Base-by-base conservation (phyloP, 73 alveolate genomes). In the Paramecium tetraurelia region DNA sequence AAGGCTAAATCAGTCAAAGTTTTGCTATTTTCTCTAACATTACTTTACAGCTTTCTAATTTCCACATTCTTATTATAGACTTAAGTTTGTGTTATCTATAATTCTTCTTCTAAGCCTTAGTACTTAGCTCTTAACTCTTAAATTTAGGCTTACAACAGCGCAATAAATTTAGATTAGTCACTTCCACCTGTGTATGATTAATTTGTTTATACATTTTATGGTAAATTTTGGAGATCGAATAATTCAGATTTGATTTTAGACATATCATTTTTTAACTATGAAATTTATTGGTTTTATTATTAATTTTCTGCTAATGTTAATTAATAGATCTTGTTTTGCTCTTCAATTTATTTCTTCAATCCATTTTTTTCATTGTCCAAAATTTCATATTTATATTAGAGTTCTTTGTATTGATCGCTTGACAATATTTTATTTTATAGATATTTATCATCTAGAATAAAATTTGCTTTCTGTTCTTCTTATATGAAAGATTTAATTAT, bases 381-480 rank as follows among this genome's bases (percentile, higher is more conserved):
- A 22, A 40, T 44, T 48, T 80, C 90, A 80, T 44, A 80, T 22
- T 41, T 80, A 80, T 44, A 80, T 48, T 41, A 48, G n/a, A 80
- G 18, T 46, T 80, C 90, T 80, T 80, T 80, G 48, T 80, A 80
- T 46, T 80, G 16, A 48, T 80, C 90, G 24, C 76, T 44, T 48
- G 46, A 40, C 16, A 80, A 40, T 24, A 80, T 80, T 80, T 80
- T 80, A 80, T 80, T 80, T 46, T 80, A 80, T 31, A 80, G 24
- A 48, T 80, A 80, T 80, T 80, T 80, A 44, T 80, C 90, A 80
- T 80, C 90, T n/a, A 80, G 18, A 27, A 80, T 48, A 44, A 80
- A 44, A 20, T 41, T 46, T 44, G 46, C 90, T 46, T 80, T 80
- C 29, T 80, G 18, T 80, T 80, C 90, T 80, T 80, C 90, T 80